Evolutionary conservation across 2,329 filamentous ascomycete species (phyloP), one percentile per base, ranked within the genome.

Genomic region (Cercospora brassicicola): DNA sequence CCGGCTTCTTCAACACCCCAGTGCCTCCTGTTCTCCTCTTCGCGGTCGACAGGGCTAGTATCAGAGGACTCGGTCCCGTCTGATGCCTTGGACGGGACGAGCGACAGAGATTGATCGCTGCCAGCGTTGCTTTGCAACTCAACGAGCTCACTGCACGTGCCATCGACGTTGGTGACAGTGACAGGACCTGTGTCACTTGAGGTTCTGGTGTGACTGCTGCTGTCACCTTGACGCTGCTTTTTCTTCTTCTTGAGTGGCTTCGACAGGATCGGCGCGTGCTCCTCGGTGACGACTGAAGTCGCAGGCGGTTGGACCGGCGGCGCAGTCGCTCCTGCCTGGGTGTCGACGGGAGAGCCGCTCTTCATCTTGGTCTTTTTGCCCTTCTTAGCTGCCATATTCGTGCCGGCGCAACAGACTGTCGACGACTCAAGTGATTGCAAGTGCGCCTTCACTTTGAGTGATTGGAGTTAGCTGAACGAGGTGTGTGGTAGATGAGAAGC

Each of bases 231-330:
- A 15, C 20, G 13, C 30, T 18, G 26, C 51, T 59, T 59, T 23
- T 48, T 64, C 31, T 59, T 48, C 53, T 64, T 64, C 62, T 64
- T 64, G 20, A 53, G 62, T 64, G 62, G 62, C 62, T 59, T 64
- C n/a, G 62, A 53, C 11, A 64, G 36, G 28, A 64, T 48, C n/a
- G 62, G 62, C 26, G 33, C 51, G 36, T 59, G 62, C 26, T 53
- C 20, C 33, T 59, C 53, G 15, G n/a, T 56, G 33, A 31, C 53
- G 33, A 36, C n/a, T 31, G 55, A 36, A 4, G 55, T 59, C 55
- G 55, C 5, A 31, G 62, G 62, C 6, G 62, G 33, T 36, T 64
- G 62, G 11, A 64, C 51, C 6, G 62, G 13, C 33, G 31, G 53
- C 20, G 31, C 20, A 6, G 4, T 57, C 51, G 33, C 26, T 11